A percentile compares a stretch with the other conserved stretches of the same genome.
Evolutionary conservation across 257 asterid genomes (phyloP).

Genomic region (Hygrophila difformis): DNA sequence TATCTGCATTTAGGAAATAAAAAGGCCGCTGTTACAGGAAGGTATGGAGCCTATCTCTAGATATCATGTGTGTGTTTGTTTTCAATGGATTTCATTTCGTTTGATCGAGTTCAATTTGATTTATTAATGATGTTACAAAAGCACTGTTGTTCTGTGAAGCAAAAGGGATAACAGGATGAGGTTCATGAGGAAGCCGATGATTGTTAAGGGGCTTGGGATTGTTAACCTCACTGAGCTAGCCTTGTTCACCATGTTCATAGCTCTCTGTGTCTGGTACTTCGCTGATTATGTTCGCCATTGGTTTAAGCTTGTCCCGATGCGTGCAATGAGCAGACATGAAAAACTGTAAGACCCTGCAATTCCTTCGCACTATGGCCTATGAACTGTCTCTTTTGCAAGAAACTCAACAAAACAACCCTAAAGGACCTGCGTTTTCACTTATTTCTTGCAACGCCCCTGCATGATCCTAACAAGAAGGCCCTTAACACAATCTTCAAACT

Average conservation of each 20-base stretch:
- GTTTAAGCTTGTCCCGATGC: conserved; percentile 35
- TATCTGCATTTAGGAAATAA: conserved; percentile 68
- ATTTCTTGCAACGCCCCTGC: too few species aligned
- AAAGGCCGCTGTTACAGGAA: conserved; percentile 14
- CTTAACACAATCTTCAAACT: too few species aligned
- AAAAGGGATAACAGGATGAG: conserved; percentile 20
- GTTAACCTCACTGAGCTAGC: conserved; percentile 65
- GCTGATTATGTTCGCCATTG: conserved; percentile 63
- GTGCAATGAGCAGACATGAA: conserved; percentile 41
- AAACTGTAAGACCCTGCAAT: conserved; percentile 43
- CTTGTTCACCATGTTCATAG: conserved; percentile 56
- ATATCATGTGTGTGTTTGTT: neutral
- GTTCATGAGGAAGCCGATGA: conserved; percentile 59
- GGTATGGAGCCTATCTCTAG: conserved; percentile 17
- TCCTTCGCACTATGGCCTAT: too few species aligned
- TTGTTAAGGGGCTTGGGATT: conserved; percentile 60
- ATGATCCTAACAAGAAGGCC: too few species aligned
- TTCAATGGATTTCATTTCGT: too few species aligned
- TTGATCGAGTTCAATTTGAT: too few species aligned
- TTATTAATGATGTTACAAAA: neutral
- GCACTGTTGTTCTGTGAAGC: neutral
- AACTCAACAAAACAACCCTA: neutral
- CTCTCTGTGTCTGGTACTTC: conserved; percentile 71
- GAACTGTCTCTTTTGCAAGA: too few species aligned
- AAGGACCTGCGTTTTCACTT: too few species aligned